A percentile compares a stretch with the other conserved stretches of the same genome.
Evolutionary conservation across 2,329 filamentous ascomycete genomes (phyloP).

Genomic region (Zymoseptoria crescenta): DNA sequence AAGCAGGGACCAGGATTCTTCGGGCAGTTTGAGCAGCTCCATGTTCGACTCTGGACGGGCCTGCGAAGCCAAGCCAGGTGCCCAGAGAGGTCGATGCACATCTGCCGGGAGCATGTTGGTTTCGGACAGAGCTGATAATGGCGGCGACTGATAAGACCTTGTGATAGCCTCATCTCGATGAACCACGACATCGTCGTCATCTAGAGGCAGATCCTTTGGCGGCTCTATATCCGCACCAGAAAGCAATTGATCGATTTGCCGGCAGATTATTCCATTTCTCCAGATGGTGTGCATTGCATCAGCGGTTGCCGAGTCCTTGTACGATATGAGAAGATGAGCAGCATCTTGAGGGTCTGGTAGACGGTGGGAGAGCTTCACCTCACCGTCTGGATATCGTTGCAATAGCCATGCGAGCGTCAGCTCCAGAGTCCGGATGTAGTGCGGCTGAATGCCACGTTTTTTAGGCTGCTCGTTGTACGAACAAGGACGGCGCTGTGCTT

Average conservation of each 20-base stretch:
- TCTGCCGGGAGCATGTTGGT: slow-evolving; percentile 1
- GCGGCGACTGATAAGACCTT: slow-evolving; percentile 12
- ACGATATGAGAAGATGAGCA: slow-evolving; percentile 42
- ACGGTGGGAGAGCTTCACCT: slow-evolving; percentile 49
- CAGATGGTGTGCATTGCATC: slow-evolving; percentile 55
- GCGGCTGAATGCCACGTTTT: slow-evolving; percentile 71
- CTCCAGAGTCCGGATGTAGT: slow-evolving; percentile 67
- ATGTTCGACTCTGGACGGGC: not conserved
- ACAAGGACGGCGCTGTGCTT: slow-evolving; percentile 55
- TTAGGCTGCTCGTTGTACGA: slow-evolving; percentile 66
- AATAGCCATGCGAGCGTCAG: slow-evolving; percentile 60
- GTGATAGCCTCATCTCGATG: not conserved
- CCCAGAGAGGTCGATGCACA: not conserved
- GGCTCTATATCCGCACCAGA: slow-evolving; percentile 35
- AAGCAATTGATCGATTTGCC: slow-evolving; percentile 55
- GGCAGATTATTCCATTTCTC: slow-evolving; percentile 54
- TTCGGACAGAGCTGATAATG: slow-evolving; percentile 14
- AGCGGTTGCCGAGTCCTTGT: slow-evolving; percentile 46
- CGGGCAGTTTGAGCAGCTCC: slow-evolving; percentile 35
- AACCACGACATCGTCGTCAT: not conserved
- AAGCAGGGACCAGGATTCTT: slow-evolving; percentile 53
- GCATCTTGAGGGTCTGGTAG: slow-evolving; percentile 40
- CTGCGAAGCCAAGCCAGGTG: not conserved
- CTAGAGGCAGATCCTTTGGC: not conserved
- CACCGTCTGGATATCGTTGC: slow-evolving; percentile 51